Conservation (phyloP, 2,329 filamentous ascomycete genomes). For the Xenoacremonium recifei region DNA sequence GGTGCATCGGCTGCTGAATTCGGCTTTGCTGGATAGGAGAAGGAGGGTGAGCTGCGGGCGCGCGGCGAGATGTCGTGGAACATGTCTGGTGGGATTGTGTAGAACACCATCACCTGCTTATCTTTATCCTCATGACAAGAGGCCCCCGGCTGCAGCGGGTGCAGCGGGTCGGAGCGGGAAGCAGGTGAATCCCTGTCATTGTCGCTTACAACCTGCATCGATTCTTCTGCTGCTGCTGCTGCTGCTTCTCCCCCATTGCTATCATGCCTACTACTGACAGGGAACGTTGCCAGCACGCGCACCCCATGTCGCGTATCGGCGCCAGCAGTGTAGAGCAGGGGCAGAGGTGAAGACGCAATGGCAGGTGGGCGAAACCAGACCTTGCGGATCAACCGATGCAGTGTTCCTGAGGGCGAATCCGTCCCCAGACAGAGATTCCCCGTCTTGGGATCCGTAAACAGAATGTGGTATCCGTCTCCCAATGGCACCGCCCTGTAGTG, state of each 20-base stretch:
- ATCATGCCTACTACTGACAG: slow-evolving; percentile 20
- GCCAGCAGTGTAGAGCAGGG: slow-evolving; percentile 54
- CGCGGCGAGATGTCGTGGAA: slow-evolving; percentile 38
- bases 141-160: no score
- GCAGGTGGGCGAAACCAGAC: slow-evolving; percentile 47
- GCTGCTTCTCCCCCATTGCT: not conserved
- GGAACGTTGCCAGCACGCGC: slow-evolving; percentile 57
- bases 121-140: not conserved
- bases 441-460: slow-evolving; percentile 61
- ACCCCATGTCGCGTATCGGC: slow-evolving; percentile 57
- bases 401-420: slow-evolving; percentile 54
- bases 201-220: not conserved
- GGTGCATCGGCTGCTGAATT: slow-evolving; percentile 3
- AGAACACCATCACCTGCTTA: slow-evolving; percentile 52
- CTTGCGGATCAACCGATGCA: slow-evolving; percentile 54
- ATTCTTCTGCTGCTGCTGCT: no score
- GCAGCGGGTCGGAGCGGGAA: not conserved
- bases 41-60: slow-evolving; percentile 1
- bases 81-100: slow-evolving; percentile 58
- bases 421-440: slow-evolving; percentile 59
- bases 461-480: slow-evolving; percentile 62
- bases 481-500: slow-evolving; percentile 64
- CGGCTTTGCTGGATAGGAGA: slow-evolving; percentile 6
- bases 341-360: slow-evolving; percentile 31
- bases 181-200: not conserved